Base-by-base conservation (phyloP, 257 asterid species). In the Solanum paucissectum region DNA sequence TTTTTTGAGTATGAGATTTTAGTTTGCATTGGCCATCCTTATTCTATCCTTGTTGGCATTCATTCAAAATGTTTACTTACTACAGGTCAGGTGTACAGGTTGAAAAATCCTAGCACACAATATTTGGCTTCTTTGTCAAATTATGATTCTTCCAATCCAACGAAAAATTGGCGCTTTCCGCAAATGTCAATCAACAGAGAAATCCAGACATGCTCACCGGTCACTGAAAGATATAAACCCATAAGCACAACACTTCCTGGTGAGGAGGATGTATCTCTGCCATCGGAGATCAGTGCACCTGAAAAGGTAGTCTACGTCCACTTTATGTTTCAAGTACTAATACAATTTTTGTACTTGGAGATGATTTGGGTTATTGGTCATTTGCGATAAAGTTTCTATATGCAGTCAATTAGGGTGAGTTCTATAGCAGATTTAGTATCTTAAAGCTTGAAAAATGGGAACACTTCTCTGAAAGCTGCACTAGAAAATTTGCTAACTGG, bases 151-250 rank as follows among this genome's bases (percentile, higher is more conserved):
- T 93, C 98, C 49, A 89, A 95, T 89, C 99, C 98, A 71, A 95
- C 99, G 14, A 94, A 93, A 90, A 95, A 92, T 66, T 95, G 99
- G 99, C 92, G 94, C 84, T 97, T 93, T 87, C 98, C 99, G 4
- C 94, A 91, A 87, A 88, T 97, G 84, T 94, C 95, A 55, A 49
- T 91, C 36, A 83, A 86, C 89, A 84, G 84, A 77, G 90, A 86
- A 34, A 74, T 72, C 42, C 87, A 92, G 27, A 90, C 90, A 88
- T 86, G 69, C 68, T 88, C 90, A 44, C 87, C 87, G 60, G n/a
- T 85, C 84, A 90, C 90, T 90, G 88, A 49, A 42, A 92, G 87
- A 64, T 38, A 89, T 55, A 93, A 92, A 81, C 89, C 94, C 85
- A 89, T 90, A 88, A 91, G 87, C 81, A 79, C 66, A 71, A 90